Base-by-base conservation (phyloP, 345 rosid species). In the Clarkia xantiana region DNA sequence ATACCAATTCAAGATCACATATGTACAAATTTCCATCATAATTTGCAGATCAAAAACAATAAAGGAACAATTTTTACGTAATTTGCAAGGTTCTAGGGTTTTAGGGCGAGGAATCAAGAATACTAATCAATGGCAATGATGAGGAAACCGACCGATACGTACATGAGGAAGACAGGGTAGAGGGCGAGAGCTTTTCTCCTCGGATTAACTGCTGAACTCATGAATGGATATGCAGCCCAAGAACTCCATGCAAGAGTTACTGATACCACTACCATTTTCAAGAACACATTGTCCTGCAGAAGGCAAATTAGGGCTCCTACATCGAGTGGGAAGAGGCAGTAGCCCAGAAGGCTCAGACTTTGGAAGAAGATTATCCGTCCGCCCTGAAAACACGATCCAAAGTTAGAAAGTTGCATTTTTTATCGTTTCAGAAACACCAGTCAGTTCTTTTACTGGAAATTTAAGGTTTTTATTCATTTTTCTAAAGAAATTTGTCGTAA, bases 151-250 rank as follows among this genome's bases (percentile, higher is more conserved):
- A 86, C 98, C 0, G 93, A 90, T 53, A 90, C 94, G 18, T 90
- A 81, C 98, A 90, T 90, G 65, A 86, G 96, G 65, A 90, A 83
- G 57, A 86, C 93, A 0, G 98, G 96, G 63, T 80, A 86, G 45
- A 86, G 94, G 3, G 95, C 89, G 0, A 86, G 95, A 50, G 90
- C 94, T 61, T 86, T 86, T 40, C 94, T 68, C 61, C 84, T 73
- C 2, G 94, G 89, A 65, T 80, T 86, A 55, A 86, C 94, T 0
- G 96, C 96, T 0, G 94, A 71, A 51, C 96, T 83, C 90, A 86
- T 86, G 81, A 86, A 86, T 18, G 96, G 96, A 62, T 83, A 86
- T 55, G 96, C 94, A 6, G 96, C 90, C 96, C 96, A 83, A 2
- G 94, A 80, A 66, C 96, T 83, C 94, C 96, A 86, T 11, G 94